Conservation (phyloP, 2,329 filamentous ascomycete species). For the Periglandula ipomoeae region DNA sequence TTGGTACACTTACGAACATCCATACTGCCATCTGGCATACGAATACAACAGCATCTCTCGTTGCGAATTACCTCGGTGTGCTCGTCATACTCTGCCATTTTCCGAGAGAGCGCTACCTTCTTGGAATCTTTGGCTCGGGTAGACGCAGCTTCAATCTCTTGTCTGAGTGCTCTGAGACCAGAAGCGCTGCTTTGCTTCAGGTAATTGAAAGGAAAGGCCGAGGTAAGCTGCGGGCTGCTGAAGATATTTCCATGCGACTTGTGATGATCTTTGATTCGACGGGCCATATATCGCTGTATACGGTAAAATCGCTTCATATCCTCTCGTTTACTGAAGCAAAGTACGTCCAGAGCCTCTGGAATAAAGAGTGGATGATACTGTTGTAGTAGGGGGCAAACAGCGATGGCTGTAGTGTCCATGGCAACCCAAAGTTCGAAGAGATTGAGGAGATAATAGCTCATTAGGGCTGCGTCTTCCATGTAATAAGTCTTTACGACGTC, state of each 20-base stretch:
- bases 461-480: background rate
- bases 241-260: background rate
- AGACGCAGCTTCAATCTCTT: conserved; percentile 1
- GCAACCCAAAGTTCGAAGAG: conserved; percentile 11
- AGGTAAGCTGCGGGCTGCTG: background rate
- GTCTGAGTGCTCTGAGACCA: background rate
- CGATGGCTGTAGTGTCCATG: conserved; percentile 10
- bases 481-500: background rate
- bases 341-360: conserved; percentile 4
- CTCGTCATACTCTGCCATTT: conserved; percentile 9
- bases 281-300: conserved; percentile 7
- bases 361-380: conserved; percentile 4
- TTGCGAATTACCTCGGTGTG: conserved; percentile 9
- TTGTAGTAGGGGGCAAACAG: conserved; percentile 1
- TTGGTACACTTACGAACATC: conserved; percentile 8
- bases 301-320: conserved; percentile 3
- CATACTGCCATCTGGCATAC: background rate
- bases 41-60: conserved; percentile 11
- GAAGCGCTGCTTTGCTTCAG: background rate
- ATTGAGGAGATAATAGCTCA: conserved; percentile 9
- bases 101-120: background rate
- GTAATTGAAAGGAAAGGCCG: background rate
- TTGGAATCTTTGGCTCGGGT: background rate
- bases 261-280: background rate
- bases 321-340: background rate